Conservation (phyloP, 805 yeast species). For the Myxozyma neglecta region DNA sequence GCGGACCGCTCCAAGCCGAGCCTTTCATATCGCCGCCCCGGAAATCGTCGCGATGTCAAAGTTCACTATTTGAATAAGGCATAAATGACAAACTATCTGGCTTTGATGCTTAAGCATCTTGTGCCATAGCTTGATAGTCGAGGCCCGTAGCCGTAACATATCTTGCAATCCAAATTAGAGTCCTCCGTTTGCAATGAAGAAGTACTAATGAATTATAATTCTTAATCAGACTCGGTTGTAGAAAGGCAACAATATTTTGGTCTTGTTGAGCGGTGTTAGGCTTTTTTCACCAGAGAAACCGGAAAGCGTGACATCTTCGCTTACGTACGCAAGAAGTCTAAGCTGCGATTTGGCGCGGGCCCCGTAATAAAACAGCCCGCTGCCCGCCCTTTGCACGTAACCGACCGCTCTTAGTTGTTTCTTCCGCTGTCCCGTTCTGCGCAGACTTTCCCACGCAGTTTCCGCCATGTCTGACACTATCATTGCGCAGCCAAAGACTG, state of each 20-base stretch:
- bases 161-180: too few relatives aligned
- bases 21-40: constrained; percentile 6
- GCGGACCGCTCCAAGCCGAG: constrained; percentile 19
- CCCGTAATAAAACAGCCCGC: constrained; percentile 14
- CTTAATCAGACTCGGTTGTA: too few relatives aligned
- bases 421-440: background rate
- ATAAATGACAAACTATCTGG: too few relatives aligned
- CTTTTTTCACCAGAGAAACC: too few relatives aligned
- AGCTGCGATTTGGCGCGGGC: constrained; percentile 5
- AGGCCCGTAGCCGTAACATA: too few relatives aligned
- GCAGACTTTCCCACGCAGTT: background rate
- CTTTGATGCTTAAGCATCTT: too few relatives aligned
- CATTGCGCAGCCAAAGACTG: constrained; percentile 11
- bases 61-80: background rate
- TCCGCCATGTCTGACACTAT: constrained; percentile 29
- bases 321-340: constrained; percentile 5
- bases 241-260: too few relatives aligned
- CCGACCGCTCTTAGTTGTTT: background rate
- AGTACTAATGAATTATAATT: too few relatives aligned
- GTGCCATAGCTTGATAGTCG: too few relatives aligned
- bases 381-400: constrained; percentile 3
- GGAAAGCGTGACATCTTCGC: constrained; percentile 2
- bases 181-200: too few relatives aligned
- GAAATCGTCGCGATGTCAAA: background rate
- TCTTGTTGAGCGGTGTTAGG: too few relatives aligned